Percentiles rank a stretch among this genome's conserved stretches.
Evolutionary conservation across 441 rosid genomes (phyloP).

Genomic region (Melastoma candidum): DNA sequence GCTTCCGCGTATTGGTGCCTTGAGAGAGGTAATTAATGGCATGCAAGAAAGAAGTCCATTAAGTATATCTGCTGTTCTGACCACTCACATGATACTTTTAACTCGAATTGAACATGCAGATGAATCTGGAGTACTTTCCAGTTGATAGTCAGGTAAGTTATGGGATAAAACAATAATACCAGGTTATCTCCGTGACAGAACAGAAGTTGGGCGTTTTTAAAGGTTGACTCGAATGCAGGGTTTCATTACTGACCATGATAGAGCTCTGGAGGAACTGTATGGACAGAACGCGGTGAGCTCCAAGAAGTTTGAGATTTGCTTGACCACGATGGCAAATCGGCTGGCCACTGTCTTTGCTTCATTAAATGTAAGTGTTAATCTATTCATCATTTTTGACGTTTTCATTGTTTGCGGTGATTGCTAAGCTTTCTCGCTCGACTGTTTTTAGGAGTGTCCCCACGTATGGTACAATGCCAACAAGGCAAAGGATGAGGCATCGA

Average conservation of each 20-base stretch:
- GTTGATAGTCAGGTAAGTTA: conserved; percentile 46
- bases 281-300: conserved; percentile 39
- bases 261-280: conserved; percentile 44
- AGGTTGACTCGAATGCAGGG: conserved; percentile 33
- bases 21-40: conserved; percentile 42
- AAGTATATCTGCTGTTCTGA: neutral
- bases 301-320: conserved; percentile 37
- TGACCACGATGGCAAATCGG: conserved; percentile 53
- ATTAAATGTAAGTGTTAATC: conserved; percentile 30
- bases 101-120: conserved; percentile 25
- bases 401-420: neutral
- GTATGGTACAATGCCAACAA: conserved; percentile 51
- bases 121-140: conserved; percentile 70
- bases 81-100: neutral
- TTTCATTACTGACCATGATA: conserved; percentile 65
- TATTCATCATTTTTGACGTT: conserved; percentile 1
- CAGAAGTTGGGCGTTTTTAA: conserved; percentile 6
- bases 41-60: neutral
- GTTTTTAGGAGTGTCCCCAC: conserved; percentile 44
- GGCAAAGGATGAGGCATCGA: conserved; percentile 20
- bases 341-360: conserved; percentile 69
- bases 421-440: neutral
- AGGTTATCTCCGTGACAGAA: neutral
- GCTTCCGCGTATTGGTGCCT: conserved; percentile 57
- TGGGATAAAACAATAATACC: neutral